Percentiles rank a stretch among this genome's conserved stretches.
Evolutionary conservation across 1,284 basidiomycete species (phyloP).

Genomic region (Mycena citricolor): DNA sequence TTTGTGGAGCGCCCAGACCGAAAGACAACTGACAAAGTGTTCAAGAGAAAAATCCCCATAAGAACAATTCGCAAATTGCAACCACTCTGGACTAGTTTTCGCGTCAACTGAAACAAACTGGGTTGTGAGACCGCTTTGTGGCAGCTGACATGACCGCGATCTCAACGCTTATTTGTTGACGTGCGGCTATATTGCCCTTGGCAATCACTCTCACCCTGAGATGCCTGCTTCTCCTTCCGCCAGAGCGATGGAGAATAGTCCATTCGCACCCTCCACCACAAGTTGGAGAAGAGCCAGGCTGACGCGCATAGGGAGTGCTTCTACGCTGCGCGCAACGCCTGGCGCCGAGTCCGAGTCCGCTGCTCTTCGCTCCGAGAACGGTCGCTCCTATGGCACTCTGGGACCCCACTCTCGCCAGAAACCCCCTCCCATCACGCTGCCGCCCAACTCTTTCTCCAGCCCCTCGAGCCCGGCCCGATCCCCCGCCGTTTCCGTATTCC

Average conservation of each 20-base stretch:
- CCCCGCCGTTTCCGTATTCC: constrained; percentile 35
- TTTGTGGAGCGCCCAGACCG: too few species aligned
- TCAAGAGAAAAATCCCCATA: too few species aligned
- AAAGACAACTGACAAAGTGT: too few species aligned
- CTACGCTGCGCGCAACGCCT: constrained; percentile 15
- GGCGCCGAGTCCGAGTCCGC: constrained; percentile 24
- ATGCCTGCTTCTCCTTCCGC: too few species aligned
- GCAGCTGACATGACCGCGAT: too few species aligned
- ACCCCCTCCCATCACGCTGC: constrained; percentile 33
- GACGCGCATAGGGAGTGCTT: constrained; percentile 44
- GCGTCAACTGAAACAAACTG: too few species aligned
- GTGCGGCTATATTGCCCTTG: too few species aligned
- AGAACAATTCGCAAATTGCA: too few species aligned
- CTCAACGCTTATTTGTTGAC: too few species aligned
- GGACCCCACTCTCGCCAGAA: constrained; percentile 33
- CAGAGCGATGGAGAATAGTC: not conserved
- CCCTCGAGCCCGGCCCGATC: constrained; percentile 31
- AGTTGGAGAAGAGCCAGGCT: constrained; percentile 54
- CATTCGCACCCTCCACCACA: constrained; percentile 36
- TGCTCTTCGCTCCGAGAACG: constrained; percentile 25
- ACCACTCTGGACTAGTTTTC: too few species aligned
- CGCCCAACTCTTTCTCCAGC: constrained; percentile 38
- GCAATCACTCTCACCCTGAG: too few species aligned
- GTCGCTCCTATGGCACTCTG: constrained; percentile 52
- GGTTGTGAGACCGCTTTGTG: too few species aligned